phyloP scores from a whole-genome alignment of 768 basidiomycete genomes.

The Tricholoma sp. region DNA sequence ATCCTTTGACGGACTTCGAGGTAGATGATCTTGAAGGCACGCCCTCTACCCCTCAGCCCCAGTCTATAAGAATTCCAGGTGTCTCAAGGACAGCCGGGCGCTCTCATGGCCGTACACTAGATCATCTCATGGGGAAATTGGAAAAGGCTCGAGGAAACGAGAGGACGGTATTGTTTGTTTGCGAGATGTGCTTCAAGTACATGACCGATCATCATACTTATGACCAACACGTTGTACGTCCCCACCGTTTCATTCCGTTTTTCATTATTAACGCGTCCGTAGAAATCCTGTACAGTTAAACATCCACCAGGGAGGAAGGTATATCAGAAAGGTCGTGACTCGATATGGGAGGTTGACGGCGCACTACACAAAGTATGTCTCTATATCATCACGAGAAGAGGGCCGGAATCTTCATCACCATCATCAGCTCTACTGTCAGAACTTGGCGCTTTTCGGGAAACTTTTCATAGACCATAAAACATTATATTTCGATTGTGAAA shows the following conservation, averaged over 20 bases:
- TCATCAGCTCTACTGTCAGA: slow-evolving; percentile 89
- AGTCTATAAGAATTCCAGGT: slow-evolving; percentile 40
- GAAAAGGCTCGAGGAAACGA: slow-evolving; percentile 44
- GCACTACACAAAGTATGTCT: slow-evolving; percentile 24
- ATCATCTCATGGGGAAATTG: slow-evolving; percentile 63
- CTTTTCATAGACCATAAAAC: slow-evolving; percentile 99
- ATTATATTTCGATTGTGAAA: slow-evolving; percentile 85
- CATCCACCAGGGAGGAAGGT: slow-evolving; percentile 88
- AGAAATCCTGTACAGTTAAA: slow-evolving; percentile 64
- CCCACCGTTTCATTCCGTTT: background rate
- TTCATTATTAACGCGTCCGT: background rate
- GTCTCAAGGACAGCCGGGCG: slow-evolving; percentile 46
- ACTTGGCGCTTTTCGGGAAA: slow-evolving; percentile 92
- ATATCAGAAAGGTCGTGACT: slow-evolving; percentile 84
- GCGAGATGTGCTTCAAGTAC: slow-evolving; percentile 96
- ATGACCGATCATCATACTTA: slow-evolving; percentile 71
- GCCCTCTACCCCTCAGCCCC: slow-evolving; percentile 13
- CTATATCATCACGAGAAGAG: background rate
- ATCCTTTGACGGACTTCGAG: slow-evolving; percentile 72
- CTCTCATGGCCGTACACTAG: slow-evolving; percentile 70
- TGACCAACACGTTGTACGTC: slow-evolving; percentile 61
- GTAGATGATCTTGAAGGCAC: slow-evolving; percentile 38
- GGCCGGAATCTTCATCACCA: slow-evolving; percentile 2
- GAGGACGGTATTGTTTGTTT: slow-evolving; percentile 68
- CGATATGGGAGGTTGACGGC: slow-evolving; percentile 96